Percentiles rank a stretch among this genome's conserved stretches.
These are phyloP conservation scores for Punica granatum DNA, from an alignment of 345 rosid species.

Conservation along the genomic window DNA sequence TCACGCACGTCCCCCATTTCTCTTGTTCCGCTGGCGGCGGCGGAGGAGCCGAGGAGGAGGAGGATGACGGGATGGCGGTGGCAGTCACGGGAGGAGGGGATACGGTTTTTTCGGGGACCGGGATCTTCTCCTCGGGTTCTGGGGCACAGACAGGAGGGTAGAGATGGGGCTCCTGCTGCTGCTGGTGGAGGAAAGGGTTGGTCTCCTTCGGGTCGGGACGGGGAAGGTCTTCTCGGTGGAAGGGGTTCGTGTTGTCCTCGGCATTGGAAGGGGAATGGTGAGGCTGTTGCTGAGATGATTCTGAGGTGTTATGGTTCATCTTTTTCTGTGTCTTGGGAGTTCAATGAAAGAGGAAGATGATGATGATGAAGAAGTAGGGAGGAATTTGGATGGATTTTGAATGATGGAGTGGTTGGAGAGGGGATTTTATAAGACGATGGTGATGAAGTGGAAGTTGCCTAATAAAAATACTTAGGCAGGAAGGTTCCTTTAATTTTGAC, in stretches of 20 bases:
- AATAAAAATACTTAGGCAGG: background rate
- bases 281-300: conserved; percentile 2
- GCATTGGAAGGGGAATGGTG: background rate
- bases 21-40: conserved; percentile 10
- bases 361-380: background rate
- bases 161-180: conserved; percentile 3
- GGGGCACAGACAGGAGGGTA: background rate
- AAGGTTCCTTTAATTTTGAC: background rate
- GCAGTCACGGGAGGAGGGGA: conserved; percentile 2
- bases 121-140: background rate
- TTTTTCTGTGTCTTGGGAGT: background rate
- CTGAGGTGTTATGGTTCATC: conserved; percentile 8
- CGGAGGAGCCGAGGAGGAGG: conserved; percentile 11
- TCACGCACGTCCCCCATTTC: conserved; percentile 48
- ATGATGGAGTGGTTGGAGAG: background rate
- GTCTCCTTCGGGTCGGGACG: background rate
- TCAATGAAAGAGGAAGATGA: background rate
- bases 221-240: conserved; percentile 4
- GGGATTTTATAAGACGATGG: background rate
- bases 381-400: background rate
- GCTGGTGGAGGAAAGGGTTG: conserved; percentile 3
- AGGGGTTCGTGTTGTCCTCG: conserved; percentile 16
- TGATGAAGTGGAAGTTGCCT: background rate
- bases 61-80: background rate
- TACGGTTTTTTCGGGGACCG: background rate